These are phyloP conservation scores for Fraxinus sp. DNA, from an alignment of 305 asterid genomes.

Conservation along the genomic window DNA sequence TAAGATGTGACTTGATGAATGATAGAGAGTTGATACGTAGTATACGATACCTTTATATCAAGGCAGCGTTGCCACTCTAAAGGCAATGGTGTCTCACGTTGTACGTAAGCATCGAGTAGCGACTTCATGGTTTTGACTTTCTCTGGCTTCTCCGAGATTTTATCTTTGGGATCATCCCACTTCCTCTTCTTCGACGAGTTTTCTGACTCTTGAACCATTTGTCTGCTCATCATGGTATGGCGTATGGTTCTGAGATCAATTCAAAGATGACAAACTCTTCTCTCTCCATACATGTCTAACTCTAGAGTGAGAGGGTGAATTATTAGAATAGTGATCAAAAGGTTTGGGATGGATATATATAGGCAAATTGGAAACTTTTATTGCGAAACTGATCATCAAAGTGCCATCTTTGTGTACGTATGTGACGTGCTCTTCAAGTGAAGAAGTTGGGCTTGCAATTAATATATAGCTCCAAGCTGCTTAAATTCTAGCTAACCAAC, in stretches of 20 bases:
- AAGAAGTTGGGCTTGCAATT: slow-evolving; percentile 31
- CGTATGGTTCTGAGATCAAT: not conserved
- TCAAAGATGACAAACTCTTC: not conserved
- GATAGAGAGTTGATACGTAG: not conserved
- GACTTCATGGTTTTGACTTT: slow-evolving; percentile 24
- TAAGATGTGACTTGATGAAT: not conserved
- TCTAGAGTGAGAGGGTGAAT: not conserved
- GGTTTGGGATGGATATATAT: slow-evolving; percentile 27
- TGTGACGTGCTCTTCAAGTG: slow-evolving; percentile 54
- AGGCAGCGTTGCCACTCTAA: slow-evolving; percentile 75
- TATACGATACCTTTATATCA: slow-evolving; percentile 51
- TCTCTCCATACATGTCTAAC: not conserved
- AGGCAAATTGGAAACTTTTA: not conserved
- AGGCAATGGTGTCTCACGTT: slow-evolving; percentile 46
- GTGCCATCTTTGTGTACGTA: not conserved
- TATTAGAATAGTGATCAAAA: slow-evolving; percentile 20
- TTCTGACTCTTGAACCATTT: slow-evolving; percentile 30
- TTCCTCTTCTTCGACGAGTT: slow-evolving; percentile 57
- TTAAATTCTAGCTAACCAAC: slow-evolving; percentile 28
- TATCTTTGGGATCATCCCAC: slow-evolving; percentile 30
- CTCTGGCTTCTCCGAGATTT: slow-evolving; percentile 17
- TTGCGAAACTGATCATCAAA: not conserved
- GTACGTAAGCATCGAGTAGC: slow-evolving; percentile 19
- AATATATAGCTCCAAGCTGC: slow-evolving; percentile 30
- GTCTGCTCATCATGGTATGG: not conserved